A percentile compares a stretch with the other conserved stretches of the same genome.
These are phyloP conservation scores for Xylaria acuta DNA, from an alignment of 495 filamentous ascomycete species.

Conservation along the genomic window DNA sequence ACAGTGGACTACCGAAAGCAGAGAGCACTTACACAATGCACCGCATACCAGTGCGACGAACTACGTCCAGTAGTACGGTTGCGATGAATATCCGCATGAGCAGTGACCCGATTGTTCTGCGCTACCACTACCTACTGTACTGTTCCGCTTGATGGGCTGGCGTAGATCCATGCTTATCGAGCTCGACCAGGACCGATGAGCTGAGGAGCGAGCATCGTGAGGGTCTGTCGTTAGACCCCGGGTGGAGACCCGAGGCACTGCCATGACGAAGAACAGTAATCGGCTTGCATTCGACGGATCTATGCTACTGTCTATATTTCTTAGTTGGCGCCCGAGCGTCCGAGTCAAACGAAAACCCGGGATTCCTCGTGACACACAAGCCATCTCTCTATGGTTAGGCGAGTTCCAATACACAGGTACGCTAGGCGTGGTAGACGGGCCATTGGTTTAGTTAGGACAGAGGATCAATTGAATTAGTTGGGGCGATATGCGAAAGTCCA, in stretches of 20 bases:
- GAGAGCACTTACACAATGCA: not conserved
- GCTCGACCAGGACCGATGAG: not conserved
- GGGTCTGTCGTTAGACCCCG: conserved; percentile 9
- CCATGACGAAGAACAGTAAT: conserved; percentile 28
- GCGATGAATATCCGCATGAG: not conserved
- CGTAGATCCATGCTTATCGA: conserved; percentile 21
- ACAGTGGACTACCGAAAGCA: not conserved
- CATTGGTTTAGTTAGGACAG: not conserved
- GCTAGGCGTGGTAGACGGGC: not conserved
- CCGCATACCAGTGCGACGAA: not conserved
- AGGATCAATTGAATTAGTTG: not conserved
- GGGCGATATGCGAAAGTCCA: not conserved
- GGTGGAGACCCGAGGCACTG: conserved; percentile 19
- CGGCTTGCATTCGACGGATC: conserved; percentile 15
- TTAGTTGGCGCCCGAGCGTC: not conserved
- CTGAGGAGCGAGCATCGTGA: conserved; percentile 13
- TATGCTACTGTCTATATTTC: not conserved
- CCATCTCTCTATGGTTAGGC: not conserved
- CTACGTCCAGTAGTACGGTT: not conserved
- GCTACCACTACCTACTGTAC: not conserved
- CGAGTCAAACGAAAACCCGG: not conserved
- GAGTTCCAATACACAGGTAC: not conserved
- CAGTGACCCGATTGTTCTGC: not conserved
- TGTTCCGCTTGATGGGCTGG: not conserved
- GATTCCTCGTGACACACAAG: not conserved